Evolutionary conservation across 805 yeast genomes (phyloP).

Genomic region (Ogataea populi-albae): DNA sequence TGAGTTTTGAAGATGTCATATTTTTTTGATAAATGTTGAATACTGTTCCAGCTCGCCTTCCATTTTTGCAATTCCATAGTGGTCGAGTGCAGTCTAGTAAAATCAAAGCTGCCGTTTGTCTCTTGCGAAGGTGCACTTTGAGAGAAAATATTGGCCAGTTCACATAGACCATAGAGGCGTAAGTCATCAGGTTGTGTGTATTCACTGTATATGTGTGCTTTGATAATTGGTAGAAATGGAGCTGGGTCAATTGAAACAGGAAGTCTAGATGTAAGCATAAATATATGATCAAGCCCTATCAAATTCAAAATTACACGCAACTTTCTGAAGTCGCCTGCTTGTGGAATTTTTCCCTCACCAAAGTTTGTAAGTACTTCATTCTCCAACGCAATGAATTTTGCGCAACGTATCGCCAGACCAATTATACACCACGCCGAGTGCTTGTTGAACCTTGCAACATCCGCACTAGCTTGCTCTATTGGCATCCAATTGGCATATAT

Average conservation of each 20-base stretch:
- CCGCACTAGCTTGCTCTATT: slow-evolving; percentile 2
- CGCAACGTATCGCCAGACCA: slow-evolving; percentile 5
- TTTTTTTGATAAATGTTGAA: neutral
- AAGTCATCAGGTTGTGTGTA: slow-evolving; percentile 3
- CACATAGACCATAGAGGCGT: slow-evolving; percentile 3
- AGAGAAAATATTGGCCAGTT: slow-evolving; percentile 3
- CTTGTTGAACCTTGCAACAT: slow-evolving; percentile 4
- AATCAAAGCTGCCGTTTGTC: slow-evolving; percentile 1
- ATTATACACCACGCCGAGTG: slow-evolving; percentile 6
- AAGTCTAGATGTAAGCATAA: slow-evolving; percentile 5
- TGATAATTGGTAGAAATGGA: slow-evolving; percentile 1
- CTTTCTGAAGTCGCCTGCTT: slow-evolving; percentile 3
- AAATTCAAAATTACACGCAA: slow-evolving; percentile 2
- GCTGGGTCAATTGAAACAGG: slow-evolving; percentile 7
- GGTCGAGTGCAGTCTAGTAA: slow-evolving; percentile 3
- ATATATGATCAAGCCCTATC: slow-evolving; percentile 4
- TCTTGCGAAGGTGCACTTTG: slow-evolving; percentile 1
- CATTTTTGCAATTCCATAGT: slow-evolving; percentile 4
- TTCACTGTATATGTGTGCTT: neutral
- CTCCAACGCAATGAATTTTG: slow-evolving; percentile 4
- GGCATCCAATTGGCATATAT: slow-evolving; percentile 7
- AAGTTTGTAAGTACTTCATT: slow-evolving; percentile 1
- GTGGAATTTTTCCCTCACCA: neutral
- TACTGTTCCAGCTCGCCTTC: slow-evolving; percentile 2
- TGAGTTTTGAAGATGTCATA: slow-evolving; percentile 3